phyloP scores from a whole-genome alignment of 106 monocot species.

The Alisma plantagoaquatica region DNA sequence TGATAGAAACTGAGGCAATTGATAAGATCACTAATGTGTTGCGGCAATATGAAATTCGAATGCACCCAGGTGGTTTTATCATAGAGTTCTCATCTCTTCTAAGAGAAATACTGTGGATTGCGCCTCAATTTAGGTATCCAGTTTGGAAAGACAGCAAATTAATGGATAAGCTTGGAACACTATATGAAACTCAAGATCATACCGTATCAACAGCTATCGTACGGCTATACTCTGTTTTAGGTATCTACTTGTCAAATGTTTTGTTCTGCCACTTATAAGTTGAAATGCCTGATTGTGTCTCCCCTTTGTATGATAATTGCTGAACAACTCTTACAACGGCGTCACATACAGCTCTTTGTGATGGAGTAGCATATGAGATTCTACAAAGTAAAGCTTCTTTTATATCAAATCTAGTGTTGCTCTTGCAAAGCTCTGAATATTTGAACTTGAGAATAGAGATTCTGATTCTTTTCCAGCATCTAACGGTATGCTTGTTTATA shows the following conservation, averaged over 20 bases:
- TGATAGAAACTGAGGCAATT: conserved; percentile 34
- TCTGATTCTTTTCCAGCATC: conserved; percentile 41
- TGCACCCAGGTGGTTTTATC: conserved; percentile 43
- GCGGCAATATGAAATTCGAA: conserved; percentile 22
- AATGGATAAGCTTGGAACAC: conserved; percentile 29
- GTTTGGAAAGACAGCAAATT: conserved; percentile 42
- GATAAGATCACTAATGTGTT: conserved; percentile 26
- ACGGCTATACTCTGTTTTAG: conserved; percentile 61
- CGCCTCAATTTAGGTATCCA: conserved; percentile 59
- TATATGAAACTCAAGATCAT: conserved; percentile 15
- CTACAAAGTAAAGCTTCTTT: conserved; percentile 33
- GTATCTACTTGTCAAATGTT: conserved; percentile 43
- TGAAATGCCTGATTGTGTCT: too few species aligned
- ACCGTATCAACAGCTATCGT: conserved; percentile 24
- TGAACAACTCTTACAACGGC: too few species aligned
- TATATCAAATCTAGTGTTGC: conserved; percentile 24
- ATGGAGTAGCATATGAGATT: conserved; percentile 49
- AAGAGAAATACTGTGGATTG: conserved; percentile 46
- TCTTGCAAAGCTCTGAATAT: conserved; percentile 19
- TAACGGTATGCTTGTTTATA: conserved; percentile 47
- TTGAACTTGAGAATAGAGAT: conserved; percentile 32
- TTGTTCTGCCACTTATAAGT: too few species aligned
- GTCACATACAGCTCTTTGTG: conserved; percentile 96
- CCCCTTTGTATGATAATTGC: too few species aligned
- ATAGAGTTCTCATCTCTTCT: conserved; percentile 41